A percentile compares a stretch with the other conserved stretches of the same genome.
Evolutionary conservation across 208 protist genomes (phyloP).

Genomic region (Jaenimonas drosophilae): DNA sequence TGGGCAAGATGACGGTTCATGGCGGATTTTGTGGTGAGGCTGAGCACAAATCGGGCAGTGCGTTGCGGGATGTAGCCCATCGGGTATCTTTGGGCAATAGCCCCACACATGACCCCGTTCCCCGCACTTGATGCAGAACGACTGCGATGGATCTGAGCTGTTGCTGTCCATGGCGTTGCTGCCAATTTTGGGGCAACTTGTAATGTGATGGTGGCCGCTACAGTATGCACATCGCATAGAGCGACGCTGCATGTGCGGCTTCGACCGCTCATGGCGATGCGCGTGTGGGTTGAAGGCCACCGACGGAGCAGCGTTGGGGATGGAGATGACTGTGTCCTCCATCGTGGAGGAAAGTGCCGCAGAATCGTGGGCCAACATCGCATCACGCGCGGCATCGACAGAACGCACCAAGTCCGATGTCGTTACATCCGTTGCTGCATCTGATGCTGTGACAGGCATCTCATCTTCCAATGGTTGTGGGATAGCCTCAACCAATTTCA

Average conservation of each 20-base stretch:
- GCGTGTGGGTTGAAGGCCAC: constrained; percentile 25
- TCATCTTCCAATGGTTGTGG: too few relatives aligned
- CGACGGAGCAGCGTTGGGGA: constrained; percentile 43
- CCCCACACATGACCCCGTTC: constrained; percentile 33
- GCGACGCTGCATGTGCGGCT: constrained; percentile 50
- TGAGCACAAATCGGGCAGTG: constrained; percentile 53
- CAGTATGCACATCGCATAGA: constrained; percentile 74
- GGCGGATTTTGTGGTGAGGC: constrained; percentile 10
- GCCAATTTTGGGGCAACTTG: constrained; percentile 39
- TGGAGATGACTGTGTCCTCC: constrained; percentile 13
- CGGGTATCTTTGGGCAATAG: constrained; percentile 26
- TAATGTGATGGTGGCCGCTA: constrained; percentile 62
- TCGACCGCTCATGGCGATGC: constrained; percentile 22
- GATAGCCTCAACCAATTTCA: too few relatives aligned
- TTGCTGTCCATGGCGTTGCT: neutral
- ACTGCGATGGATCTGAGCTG: too few relatives aligned
- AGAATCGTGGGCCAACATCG: neutral
- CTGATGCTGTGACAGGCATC: too few relatives aligned
- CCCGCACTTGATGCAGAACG: constrained; percentile 69
- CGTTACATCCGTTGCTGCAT: too few relatives aligned
- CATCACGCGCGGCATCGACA: neutral
- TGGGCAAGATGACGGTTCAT: constrained; percentile 37
- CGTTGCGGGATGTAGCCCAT: constrained; percentile 20
- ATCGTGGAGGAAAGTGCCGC: neutral
- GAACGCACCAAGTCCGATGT: too few relatives aligned